Evolutionary conservation across 371 early-diverging fungal species (phyloP), one percentile per base, ranked within the genome.

Genomic region (Mucor lusitanicus): DNA sequence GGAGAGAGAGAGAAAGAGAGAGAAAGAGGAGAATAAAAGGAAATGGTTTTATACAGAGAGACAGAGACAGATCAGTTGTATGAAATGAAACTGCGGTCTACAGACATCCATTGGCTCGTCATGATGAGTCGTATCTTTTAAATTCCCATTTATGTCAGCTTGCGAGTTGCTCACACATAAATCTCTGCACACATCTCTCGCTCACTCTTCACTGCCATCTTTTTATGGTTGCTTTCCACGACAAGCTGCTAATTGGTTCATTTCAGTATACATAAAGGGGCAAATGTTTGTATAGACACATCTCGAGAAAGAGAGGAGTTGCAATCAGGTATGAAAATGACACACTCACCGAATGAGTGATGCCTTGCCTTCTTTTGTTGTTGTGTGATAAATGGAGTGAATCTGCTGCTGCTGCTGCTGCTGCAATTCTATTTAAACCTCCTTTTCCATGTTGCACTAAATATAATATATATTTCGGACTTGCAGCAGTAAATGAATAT

Each of bases 51-150:
- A 13, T 37, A 37, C 13, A 64, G 12, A 58, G 11, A 67, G 32
- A 58, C 28, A 59, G 12, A 13, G n/a, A 53, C 28, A 21, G 30
- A 55, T 55, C 55, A 55, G 32, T 55, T 1, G 37, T 37, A 37
- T 37, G 37, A 37, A 37, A 28, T 17, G 25, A 40, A 46, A 44
- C 13, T 39, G 27, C 21, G 27, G 33, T 44, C 44, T 19, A 19
- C 44, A 19, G 19, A 7, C 37, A 37, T 13, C 35, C 15, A 68
- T 68, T 68, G 69, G 69, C 39, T 68, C 37, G 69, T 68, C 69
- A 68, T 46, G 40, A 68, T 68, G 69, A 68, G 69, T 68, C 69
- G 35, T 63, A 57, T 67, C 54, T 55, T 39, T 30, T 19, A 64
- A 58, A 64, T 64, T 64, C 6, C 48, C 35, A 23, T 17, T 44